Percentiles rank a stretch among this genome's conserved stretches.
phyloP scores from a whole-genome alignment of 2,329 filamentous ascomycete species.

The Talaromyces sp. region DNA sequence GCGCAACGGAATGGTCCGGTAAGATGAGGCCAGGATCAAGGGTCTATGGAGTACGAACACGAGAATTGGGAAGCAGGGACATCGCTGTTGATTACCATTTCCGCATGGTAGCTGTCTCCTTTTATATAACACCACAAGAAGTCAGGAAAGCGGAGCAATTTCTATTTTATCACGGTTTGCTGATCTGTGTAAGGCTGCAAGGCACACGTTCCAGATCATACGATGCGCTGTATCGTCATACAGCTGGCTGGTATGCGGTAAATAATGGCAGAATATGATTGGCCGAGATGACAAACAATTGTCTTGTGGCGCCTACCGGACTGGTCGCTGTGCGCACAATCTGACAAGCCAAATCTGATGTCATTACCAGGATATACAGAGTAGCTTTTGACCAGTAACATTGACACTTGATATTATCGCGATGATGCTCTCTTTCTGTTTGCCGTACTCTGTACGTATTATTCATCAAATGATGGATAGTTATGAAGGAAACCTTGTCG shows the following conservation, averaged over 20 bases:
- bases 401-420: not conserved
- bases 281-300: not conserved
- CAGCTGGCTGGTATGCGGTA: not conserved
- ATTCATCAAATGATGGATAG: not conserved
- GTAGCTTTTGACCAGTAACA: not conserved
- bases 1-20: not conserved
- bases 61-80: not conserved
- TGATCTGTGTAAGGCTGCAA: constrained; percentile 11
- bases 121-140: not conserved
- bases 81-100: not conserved
- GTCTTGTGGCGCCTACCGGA: not conserved
- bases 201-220: not conserved
- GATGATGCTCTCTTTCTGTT: not conserved
- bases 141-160: not conserved
- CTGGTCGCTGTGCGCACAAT: not conserved
- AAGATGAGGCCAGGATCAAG: not conserved
- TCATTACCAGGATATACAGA: not conserved
- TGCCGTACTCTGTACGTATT: not conserved
- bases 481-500: not conserved
- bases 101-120: not conserved
- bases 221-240: not conserved
- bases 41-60: not conserved
- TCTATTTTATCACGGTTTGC: not conserved
- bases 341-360: not conserved
- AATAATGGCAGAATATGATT: not conserved